Conservation (phyloP, 345 rosid species). For the Dipteronia sinensis region DNA sequence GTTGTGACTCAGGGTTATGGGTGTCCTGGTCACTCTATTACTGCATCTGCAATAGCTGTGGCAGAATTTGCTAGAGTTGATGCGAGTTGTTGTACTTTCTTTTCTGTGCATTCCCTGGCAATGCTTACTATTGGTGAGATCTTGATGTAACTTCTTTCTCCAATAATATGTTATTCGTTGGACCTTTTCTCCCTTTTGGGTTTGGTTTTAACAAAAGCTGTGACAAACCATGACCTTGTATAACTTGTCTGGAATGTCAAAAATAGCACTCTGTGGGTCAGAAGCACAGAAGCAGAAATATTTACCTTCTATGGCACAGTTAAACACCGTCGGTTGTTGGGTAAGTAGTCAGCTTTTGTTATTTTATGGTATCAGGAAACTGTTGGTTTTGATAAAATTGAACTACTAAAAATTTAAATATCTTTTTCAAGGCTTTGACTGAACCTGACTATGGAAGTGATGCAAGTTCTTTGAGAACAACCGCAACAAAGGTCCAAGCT, state of each 20-base stretch:
- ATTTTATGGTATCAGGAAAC: not conserved
- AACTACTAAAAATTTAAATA: conserved; percentile 25
- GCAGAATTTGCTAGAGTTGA: conserved; percentile 97
- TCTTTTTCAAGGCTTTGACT: conserved; percentile 70
- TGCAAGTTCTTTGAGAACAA: conserved; percentile 80
- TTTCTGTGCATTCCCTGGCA: conserved; percentile 84
- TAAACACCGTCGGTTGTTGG: conserved; percentile 84
- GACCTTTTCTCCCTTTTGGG: not conserved
- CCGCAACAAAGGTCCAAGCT: conserved; percentile 75
- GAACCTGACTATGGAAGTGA: conserved; percentile 98
- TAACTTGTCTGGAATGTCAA: conserved; percentile 34
- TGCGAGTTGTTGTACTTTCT: conserved; percentile 93
- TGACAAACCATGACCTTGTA: conserved; percentile 12
- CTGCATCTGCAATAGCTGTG: conserved; percentile 61
- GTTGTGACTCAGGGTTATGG: conserved; percentile 74
- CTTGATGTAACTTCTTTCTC: conserved; percentile 12
- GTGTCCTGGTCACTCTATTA: conserved; percentile 84
- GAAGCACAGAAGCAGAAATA: conserved; percentile 84
- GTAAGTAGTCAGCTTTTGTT: conserved; percentile 43
- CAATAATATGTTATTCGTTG: not conserved
- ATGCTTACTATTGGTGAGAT: conserved; percentile 92
- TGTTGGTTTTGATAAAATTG: conserved; percentile 8
- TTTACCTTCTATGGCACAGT: conserved; percentile 81
- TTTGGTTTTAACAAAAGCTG: conserved; percentile 1
- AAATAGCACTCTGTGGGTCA: conserved; percentile 84